Conservation (phyloP, 148 eudicot species). For the Arctostaphylos glauca region DNA sequence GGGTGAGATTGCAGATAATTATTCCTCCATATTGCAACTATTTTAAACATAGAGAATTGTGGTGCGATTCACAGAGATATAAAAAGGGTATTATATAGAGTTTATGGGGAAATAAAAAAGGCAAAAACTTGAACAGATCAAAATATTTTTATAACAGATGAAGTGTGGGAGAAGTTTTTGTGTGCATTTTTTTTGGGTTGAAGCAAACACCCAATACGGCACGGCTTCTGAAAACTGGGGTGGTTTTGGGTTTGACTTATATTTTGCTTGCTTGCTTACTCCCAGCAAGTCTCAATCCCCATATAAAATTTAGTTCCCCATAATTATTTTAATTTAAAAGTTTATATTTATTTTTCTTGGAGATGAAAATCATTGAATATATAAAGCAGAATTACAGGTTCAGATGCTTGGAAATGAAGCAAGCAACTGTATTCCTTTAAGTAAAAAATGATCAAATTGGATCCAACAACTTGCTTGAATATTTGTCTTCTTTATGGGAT, state of each 20-base stretch:
- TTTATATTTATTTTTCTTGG: background rate
- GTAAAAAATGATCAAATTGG: background rate
- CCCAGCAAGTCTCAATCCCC: background rate
- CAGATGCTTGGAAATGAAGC: background rate
- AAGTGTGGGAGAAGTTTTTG: conserved; percentile 10
- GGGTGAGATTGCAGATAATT: background rate
- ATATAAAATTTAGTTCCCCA: background rate
- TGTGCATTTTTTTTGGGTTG: background rate
- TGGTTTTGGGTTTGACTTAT: background rate
- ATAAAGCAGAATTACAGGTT: background rate
- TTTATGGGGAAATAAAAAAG: background rate
- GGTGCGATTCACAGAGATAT: background rate
- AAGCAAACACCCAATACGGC: conserved; percentile 1
- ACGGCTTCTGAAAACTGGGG: conserved; percentile 7
- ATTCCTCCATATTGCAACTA: background rate
- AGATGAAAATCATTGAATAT: background rate
- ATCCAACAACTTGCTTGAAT: conserved; percentile 1
- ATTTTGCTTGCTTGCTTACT: background rate
- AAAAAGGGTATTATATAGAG: background rate
- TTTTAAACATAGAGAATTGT: background rate
- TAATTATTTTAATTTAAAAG: background rate
- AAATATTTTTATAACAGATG: background rate
- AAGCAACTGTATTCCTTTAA: background rate
- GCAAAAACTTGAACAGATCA: too few species aligned
- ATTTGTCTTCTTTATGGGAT: background rate